Percentiles rank a stretch among this genome's conserved stretches.
Conservation (phyloP, 2,329 filamentous ascomycete genomes). For the Didymella pinodella region DNA sequence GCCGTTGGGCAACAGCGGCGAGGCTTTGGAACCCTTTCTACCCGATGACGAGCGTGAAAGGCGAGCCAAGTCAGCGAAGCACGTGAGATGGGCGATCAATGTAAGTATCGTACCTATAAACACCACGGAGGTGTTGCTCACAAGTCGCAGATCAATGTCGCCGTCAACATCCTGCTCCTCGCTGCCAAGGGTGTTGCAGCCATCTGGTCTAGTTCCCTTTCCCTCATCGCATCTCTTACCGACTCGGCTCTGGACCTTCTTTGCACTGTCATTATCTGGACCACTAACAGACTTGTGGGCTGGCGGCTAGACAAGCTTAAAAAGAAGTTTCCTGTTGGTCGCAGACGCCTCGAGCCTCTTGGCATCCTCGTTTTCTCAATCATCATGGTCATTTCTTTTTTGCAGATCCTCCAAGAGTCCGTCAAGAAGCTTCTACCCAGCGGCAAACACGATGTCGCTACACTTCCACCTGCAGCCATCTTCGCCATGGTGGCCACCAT, state of each 20-base stretch:
- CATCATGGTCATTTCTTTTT: conserved; percentile 68
- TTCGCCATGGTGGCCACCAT: conserved; percentile 66
- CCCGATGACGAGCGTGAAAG: conserved; percentile 63
- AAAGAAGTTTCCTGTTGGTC: conserved; percentile 64
- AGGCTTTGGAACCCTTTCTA: conserved; percentile 63
- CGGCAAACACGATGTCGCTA: conserved; percentile 58
- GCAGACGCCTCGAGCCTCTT: conserved; percentile 17
- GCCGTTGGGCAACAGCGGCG: conserved; percentile 58
- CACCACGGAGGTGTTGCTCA: conserved; percentile 4
- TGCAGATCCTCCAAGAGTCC: conserved; percentile 69
- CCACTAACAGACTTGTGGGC: conserved; percentile 65
- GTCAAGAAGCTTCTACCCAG: conserved; percentile 63
- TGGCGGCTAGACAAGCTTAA: conserved; percentile 63
- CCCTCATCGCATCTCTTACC: conserved; percentile 67
- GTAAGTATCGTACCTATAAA: conserved; percentile 33
- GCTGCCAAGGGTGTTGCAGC: conserved; percentile 64
- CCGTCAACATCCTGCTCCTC: conserved; percentile 66
- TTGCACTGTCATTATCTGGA: conserved; percentile 68
- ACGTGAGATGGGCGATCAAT: conserved; percentile 66
- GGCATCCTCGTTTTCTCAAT: conserved; percentile 58
- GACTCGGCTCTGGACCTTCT: conserved; percentile 69
- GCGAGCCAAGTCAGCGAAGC: conserved; percentile 56
- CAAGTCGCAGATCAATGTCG: conserved; percentile 60
- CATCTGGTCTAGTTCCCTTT: conserved; percentile 65
- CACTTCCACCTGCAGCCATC: conserved; percentile 63